These are phyloP conservation scores for Leucogyrophana mollusca DNA, from an alignment of 768 basidiomycete species.

Conservation along the genomic window DNA sequence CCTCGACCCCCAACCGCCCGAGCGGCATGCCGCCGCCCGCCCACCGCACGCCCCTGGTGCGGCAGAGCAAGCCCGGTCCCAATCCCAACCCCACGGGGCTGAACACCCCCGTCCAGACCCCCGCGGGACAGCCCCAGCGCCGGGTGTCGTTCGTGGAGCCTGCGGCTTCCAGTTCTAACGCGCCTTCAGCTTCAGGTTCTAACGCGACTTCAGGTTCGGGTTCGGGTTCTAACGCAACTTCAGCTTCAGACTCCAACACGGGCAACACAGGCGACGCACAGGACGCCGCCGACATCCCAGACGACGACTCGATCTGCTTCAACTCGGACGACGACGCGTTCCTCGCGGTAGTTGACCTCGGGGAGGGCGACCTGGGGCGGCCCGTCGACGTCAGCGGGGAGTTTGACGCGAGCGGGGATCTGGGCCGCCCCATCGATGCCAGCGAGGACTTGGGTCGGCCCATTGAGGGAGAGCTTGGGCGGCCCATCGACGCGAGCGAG, in stretches of 20 bases:
- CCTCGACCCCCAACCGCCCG: too few species aligned
- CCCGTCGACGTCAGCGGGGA: constrained; percentile 47
- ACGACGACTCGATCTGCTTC: constrained; percentile 46
- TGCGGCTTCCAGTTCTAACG: not conserved
- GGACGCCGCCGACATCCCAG: too few species aligned
- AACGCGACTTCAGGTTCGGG: too few species aligned
- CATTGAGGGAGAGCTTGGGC: constrained; percentile 45
- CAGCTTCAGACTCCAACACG: too few species aligned
- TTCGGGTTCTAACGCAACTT: too few species aligned
- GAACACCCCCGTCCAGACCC: constrained; percentile 36
- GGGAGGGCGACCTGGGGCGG: constrained; percentile 43
- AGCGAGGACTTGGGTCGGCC: constrained; percentile 24
- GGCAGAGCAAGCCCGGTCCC: too few species aligned
- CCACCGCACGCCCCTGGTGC: too few species aligned
- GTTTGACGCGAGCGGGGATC: constrained; percentile 32
- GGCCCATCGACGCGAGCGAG: constrained; percentile 37
- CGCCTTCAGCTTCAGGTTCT: too few species aligned
- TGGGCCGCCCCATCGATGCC: constrained; percentile 42
- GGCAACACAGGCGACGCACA: too few species aligned
- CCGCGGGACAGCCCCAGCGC: constrained; percentile 14
- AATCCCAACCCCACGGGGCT: too few species aligned
- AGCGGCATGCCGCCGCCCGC: too few species aligned
- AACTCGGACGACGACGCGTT: constrained; percentile 69
- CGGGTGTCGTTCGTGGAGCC: constrained; percentile 10
- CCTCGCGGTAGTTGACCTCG: constrained; percentile 55